A percentile compares a stretch with the other conserved stretches of the same genome.
Conservation (phyloP, 2,329 filamentous ascomycete genomes). For the Ascochyta rabiei region DNA sequence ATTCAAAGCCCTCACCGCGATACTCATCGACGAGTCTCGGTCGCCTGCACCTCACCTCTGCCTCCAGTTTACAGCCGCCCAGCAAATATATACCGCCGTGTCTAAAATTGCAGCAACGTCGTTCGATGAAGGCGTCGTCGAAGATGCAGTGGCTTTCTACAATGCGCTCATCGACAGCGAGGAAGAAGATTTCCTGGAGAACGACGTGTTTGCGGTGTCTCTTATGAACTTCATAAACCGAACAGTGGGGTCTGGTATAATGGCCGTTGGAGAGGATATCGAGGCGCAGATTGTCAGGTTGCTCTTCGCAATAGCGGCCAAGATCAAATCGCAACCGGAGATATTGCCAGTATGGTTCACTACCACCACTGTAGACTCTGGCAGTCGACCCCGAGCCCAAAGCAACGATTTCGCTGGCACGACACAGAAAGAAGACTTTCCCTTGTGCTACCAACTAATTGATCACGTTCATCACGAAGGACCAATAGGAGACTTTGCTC, state of each 20-base stretch:
- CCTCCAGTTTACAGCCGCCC: slow-evolving; percentile 81
- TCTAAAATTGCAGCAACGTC: slow-evolving; percentile 87
- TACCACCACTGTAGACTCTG: slow-evolving; percentile 50
- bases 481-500: slow-evolving; percentile 91
- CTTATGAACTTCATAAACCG: slow-evolving; percentile 84
- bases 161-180: slow-evolving; percentile 94
- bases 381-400: slow-evolving; percentile 53
- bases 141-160: slow-evolving; percentile 84
- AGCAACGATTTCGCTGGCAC: slow-evolving; percentile 78
- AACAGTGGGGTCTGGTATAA: slow-evolving; percentile 75
- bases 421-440: slow-evolving; percentile 89
- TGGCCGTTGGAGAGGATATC: slow-evolving; percentile 77
- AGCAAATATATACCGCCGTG: slow-evolving; percentile 88
- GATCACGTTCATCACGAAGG: slow-evolving; percentile 98
- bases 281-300: slow-evolving; percentile 91
- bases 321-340: slow-evolving; percentile 86
- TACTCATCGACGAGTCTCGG: slow-evolving; percentile 87
- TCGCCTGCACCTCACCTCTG: slow-evolving; percentile 90
- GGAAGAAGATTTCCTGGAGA: slow-evolving; percentile 92
- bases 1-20: slow-evolving; percentile 64
- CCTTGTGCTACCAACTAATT: slow-evolving; percentile 91
- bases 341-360: slow-evolving; percentile 94
- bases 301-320: slow-evolving; percentile 94
- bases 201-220: slow-evolving; percentile 81
- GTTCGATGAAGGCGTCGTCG: slow-evolving; percentile 83